These are phyloP conservation scores for Daldinia bambusicola DNA, from an alignment of 495 filamentous ascomycete genomes.

Conservation along the genomic window DNA sequence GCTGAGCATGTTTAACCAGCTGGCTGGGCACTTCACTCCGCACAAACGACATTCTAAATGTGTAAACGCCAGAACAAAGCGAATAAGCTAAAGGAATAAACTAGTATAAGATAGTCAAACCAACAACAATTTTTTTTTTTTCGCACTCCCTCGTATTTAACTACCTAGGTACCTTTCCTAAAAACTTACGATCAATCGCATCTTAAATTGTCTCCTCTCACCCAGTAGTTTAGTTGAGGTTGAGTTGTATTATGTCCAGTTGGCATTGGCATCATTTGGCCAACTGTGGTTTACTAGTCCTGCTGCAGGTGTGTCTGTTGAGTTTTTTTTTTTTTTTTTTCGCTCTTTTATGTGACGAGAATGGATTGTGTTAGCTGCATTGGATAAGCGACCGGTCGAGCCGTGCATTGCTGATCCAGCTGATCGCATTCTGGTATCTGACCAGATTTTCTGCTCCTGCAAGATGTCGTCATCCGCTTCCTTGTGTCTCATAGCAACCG, in stretches of 20 bases:
- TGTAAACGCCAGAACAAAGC: neutral
- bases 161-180: neutral
- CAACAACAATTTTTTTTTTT: neutral
- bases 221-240: neutral
- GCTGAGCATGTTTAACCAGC: neutral
- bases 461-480: slow-evolving; percentile 3
- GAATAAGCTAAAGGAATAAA: neutral
- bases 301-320: neutral
- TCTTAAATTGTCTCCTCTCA: neutral
- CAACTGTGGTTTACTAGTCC: neutral
- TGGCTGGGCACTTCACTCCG: neutral
- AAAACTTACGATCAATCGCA: neutral
- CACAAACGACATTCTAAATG: neutral
- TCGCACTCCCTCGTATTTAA: slow-evolving; percentile 5
- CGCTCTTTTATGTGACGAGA: neutral
- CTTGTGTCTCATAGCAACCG: neutral
- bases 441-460: neutral
- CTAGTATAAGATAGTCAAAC: neutral
- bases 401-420: slow-evolving; percentile 10
- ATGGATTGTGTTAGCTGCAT: slow-evolving; percentile 1
- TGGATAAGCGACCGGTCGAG: neutral
- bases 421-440: slow-evolving; percentile 1
- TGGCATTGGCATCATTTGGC: neutral
- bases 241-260: no score
- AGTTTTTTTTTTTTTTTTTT: neutral